Conservation (phyloP, 306 rosid species). For the Purshia tridentata region DNA sequence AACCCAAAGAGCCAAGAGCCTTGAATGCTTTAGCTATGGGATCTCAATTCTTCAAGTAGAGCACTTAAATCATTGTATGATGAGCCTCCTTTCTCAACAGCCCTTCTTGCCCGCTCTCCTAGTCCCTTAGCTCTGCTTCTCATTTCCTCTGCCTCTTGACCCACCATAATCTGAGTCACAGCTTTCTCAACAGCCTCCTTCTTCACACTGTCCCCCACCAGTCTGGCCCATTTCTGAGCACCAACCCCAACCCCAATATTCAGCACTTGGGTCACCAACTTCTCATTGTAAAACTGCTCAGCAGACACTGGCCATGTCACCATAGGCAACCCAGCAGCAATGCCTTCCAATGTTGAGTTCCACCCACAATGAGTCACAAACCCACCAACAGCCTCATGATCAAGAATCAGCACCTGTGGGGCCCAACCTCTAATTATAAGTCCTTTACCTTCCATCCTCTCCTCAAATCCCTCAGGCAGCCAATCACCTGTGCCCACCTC, state of each 20-base stretch:
- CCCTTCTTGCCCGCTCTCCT: slow-evolving; percentile 26
- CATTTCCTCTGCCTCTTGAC: slow-evolving; percentile 38
- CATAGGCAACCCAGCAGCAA: slow-evolving; percentile 41
- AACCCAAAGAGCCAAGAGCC: no score
- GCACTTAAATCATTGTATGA: background rate
- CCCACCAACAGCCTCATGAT: slow-evolving; percentile 36
- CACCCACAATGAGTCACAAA: slow-evolving; percentile 57
- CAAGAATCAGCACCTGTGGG: slow-evolving; percentile 41
- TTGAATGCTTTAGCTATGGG: background rate
- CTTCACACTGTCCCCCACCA: slow-evolving; percentile 25
- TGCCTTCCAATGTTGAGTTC: slow-evolving; percentile 44
- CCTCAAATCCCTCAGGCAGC: slow-evolving; percentile 41
- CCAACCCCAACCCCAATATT: slow-evolving; percentile 38
- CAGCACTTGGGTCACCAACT: slow-evolving; percentile 33
- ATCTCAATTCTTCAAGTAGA: slow-evolving; percentile 9
- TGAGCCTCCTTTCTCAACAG: slow-evolving; percentile 15
- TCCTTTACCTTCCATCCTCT: slow-evolving; percentile 35
- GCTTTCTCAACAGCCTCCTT: slow-evolving; percentile 37
- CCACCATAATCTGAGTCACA: slow-evolving; percentile 36
- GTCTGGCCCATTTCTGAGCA: slow-evolving; percentile 14
- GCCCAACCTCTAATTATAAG: slow-evolving; percentile 46
- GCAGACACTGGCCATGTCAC: slow-evolving; percentile 45
- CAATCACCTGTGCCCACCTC: slow-evolving; percentile 10
- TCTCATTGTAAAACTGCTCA: slow-evolving; percentile 47
- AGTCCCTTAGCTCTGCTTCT: slow-evolving; percentile 29